Base-by-base conservation (phyloP, 2,329 filamentous ascomycete genomes). In the Berkeleyomyces basicola region DNA sequence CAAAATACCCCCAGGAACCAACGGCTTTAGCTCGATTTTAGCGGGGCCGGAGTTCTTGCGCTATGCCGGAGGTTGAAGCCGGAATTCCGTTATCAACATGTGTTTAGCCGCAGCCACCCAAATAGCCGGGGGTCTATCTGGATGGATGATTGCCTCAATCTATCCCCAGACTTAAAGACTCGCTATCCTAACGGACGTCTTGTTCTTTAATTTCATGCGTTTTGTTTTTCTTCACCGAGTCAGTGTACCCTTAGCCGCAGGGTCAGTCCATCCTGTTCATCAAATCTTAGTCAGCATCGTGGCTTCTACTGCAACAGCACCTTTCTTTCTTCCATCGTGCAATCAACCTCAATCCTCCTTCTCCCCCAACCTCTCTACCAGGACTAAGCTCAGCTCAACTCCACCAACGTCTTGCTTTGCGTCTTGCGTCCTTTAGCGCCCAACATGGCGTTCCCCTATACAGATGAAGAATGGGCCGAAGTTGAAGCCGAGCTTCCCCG, bases 391-490 rank as follows among this genome's bases (percentile, higher is more conserved):
- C 37, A 61, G 59, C 59, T 44, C 39, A 46, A 7, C 59, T 33
- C 51, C 23, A 47, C 42, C 37, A 58, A 39, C 14, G 11, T 59
- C 5, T 3, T 7, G 16, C 33, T 58, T 58, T 23, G 10, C 55
- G 9, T 36, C 10, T 9, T 59, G 44, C 42, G 23, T 33, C 47
- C 6, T 53, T 7, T 43, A 31, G 7, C 42, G n/a, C 36, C n/a
- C 39, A 42, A 37, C n/a, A 62, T 58, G 51, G 59, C 60, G 36
- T 76, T 76, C 71, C 70, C 72, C 40, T 74, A 78, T 70, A 75
- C 77, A 57, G 77, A 82, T 46, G 76, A 82, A 62, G 81, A 84
- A 63, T 86, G 82, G 81, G 76, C 75, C 39, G 80, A 82, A 67
- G 71, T 85, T 65, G 71, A 75, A 55, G 72, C 77, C 64, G 81